These are phyloP conservation scores for Monosporascus sp. DNA, from an alignment of 2,329 filamentous ascomycete species.

Conservation along the genomic window DNA sequence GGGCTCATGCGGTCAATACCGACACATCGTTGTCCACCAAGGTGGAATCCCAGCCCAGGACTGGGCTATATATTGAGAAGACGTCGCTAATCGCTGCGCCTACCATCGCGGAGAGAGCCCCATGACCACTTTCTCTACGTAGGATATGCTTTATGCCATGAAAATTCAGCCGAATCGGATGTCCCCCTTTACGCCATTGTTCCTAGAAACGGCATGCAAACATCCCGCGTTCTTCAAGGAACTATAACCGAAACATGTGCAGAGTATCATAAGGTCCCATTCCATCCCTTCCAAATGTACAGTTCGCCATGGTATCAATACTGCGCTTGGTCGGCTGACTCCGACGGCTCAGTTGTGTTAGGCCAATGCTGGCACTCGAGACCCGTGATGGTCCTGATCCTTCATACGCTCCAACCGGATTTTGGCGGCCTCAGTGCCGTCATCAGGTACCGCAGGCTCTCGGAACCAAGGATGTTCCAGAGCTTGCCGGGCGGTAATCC, in stretches of 20 bases:
- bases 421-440: slow-evolving; percentile 63
- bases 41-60: slow-evolving; percentile 5
- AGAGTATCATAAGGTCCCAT: slow-evolving; percentile 14
- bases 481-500: slow-evolving; percentile 62
- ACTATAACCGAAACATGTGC: slow-evolving; percentile 15
- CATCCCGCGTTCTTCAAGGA: slow-evolving; percentile 11
- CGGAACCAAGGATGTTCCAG: slow-evolving; percentile 65
- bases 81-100: slow-evolving; percentile 16
- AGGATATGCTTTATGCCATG: slow-evolving; percentile 18
- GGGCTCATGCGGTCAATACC: background rate
- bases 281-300: slow-evolving; percentile 17
- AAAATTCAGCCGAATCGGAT: slow-evolving; percentile 18
- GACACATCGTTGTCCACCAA: slow-evolving; percentile 2
- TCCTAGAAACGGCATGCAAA: slow-evolving; percentile 10
- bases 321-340: slow-evolving; percentile 7
- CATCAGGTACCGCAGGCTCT: slow-evolving; percentile 56
- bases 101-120: slow-evolving; percentile 15
- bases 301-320: slow-evolving; percentile 14
- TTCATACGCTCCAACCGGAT: slow-evolving; percentile 51
- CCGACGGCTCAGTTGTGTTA: slow-evolving; percentile 11
- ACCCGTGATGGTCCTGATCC: slow-evolving; percentile 31
- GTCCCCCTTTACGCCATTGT: slow-evolving; percentile 19
- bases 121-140: slow-evolving; percentile 19
- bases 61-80: slow-evolving; percentile 22
- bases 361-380: slow-evolving; percentile 14